Percentiles rank a stretch among this genome's conserved stretches.
Evolutionary conservation across 2,329 filamentous ascomycete species (phyloP).

Genomic region (Fusarium humuli): DNA sequence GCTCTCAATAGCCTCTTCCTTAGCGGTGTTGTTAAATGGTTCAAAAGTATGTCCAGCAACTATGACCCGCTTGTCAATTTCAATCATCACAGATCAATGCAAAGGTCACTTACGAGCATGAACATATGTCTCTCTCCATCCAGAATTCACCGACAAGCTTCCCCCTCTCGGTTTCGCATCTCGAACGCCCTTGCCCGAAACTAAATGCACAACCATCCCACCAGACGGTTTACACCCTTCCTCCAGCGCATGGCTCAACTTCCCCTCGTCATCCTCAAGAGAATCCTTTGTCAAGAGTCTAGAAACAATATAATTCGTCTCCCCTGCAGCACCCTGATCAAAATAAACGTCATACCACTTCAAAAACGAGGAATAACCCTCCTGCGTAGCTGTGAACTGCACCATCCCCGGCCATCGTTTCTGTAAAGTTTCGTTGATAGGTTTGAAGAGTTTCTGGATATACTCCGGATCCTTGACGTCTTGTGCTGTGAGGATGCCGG

Average conservation of each 20-base stretch:
- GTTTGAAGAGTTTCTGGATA: conserved; percentile 48
- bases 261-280: conserved; percentile 45
- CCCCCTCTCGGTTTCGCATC: conserved; percentile 59
- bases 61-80: background rate
- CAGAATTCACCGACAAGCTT: conserved; percentile 60
- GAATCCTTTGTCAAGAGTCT: conserved; percentile 56
- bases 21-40: conserved; percentile 50
- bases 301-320: conserved; percentile 55
- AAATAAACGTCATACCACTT: conserved; percentile 53
- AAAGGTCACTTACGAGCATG: conserved; percentile 54
- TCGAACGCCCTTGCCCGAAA: conserved; percentile 58
- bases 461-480: conserved; percentile 49
- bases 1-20: conserved; percentile 40
- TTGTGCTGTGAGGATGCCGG: conserved; percentile 51
- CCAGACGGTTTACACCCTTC: conserved; percentile 47
- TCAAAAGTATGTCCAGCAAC: conserved; percentile 46
- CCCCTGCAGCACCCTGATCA: conserved; percentile 53
- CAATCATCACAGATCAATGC: background rate
- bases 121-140: conserved; percentile 61
- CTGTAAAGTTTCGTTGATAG: conserved; percentile 54
- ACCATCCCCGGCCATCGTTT: conserved; percentile 51
- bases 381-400: conserved; percentile 26
- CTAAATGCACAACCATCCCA: conserved; percentile 52
- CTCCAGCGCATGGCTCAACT: conserved; percentile 54
- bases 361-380: conserved; percentile 51